phyloP scores from a whole-genome alignment of 495 filamentous ascomycete genomes.

The Aspergillus wentii region DNA sequence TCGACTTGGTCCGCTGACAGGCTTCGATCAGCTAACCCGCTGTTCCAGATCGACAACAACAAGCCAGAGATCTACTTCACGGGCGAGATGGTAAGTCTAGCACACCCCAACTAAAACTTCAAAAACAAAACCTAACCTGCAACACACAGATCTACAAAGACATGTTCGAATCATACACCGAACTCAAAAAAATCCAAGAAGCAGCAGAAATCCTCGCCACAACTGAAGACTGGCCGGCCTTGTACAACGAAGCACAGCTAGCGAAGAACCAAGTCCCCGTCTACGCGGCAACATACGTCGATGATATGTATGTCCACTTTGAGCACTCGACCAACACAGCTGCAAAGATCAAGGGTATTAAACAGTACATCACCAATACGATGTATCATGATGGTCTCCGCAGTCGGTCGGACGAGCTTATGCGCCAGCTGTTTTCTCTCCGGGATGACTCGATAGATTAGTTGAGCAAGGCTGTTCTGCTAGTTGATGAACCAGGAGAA shows the following conservation, averaged over 20 bases:
- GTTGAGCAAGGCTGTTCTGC: too few species aligned
- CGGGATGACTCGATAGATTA: slow-evolving; percentile 71
- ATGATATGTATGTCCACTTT: slow-evolving; percentile 94
- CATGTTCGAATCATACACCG: slow-evolving; percentile 72
- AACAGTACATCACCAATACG: slow-evolving; percentile 77
- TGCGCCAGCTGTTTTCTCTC: slow-evolving; percentile 64
- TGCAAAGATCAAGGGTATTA: slow-evolving; percentile 66
- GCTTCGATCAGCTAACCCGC: slow-evolving; percentile 30
- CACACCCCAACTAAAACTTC: background rate
- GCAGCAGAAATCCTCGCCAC: slow-evolving; percentile 68
- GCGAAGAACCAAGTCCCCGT: slow-evolving; percentile 79
- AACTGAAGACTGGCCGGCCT: slow-evolving; percentile 60
- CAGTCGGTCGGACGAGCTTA: slow-evolving; percentile 65
- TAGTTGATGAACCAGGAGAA: too few species aligned
- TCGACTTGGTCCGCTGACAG: slow-evolving; percentile 64
- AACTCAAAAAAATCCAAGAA: slow-evolving; percentile 58
- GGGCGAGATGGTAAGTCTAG: slow-evolving; percentile 69
- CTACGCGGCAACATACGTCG: slow-evolving; percentile 77
- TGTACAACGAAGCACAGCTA: slow-evolving; percentile 73
- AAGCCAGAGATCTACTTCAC: slow-evolving; percentile 70
- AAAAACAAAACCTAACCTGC: slow-evolving; percentile 2
- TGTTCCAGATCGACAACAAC: slow-evolving; percentile 40
- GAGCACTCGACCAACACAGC: slow-evolving; percentile 70
- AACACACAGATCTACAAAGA: slow-evolving; percentile 59
- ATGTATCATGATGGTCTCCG: slow-evolving; percentile 83